Evolutionary conservation across 129 eudicot species (phyloP).

Genomic region (Arctium lappa): DNA sequence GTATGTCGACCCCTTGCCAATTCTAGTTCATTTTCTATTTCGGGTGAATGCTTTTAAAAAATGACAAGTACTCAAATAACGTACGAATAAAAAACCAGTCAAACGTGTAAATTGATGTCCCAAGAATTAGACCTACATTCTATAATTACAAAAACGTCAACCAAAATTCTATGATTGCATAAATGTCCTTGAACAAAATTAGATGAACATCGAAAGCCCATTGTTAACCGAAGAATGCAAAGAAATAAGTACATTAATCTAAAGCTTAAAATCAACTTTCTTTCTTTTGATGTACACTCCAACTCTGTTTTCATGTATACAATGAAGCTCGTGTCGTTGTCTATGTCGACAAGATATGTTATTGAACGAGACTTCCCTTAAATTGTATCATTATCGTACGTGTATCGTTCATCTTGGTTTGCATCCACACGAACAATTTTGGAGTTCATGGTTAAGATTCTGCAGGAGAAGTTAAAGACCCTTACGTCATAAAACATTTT

Average conservation of each 20-base stretch:
- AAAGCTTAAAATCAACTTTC: neutral
- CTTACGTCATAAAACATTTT: neutral
- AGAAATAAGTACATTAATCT: neutral
- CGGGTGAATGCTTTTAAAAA: neutral
- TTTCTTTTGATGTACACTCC: slow-evolving; percentile 15
- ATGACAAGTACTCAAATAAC: neutral
- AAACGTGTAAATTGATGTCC: neutral
- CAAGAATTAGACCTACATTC: neutral
- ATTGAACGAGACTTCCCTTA: slow-evolving; percentile 2
- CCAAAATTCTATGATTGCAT: slow-evolving; percentile 19
- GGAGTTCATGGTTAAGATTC: slow-evolving; percentile 58
- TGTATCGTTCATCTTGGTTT: slow-evolving; percentile 26
- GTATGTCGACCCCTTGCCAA: neutral
- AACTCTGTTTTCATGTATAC: neutral
- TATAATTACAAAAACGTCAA: slow-evolving; percentile 10
- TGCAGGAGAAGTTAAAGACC: slow-evolving; percentile 15
- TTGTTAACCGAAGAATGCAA: neutral
- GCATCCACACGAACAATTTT: slow-evolving; percentile 75
- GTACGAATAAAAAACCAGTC: neutral
- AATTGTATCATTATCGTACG: neutral
- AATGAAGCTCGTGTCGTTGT: slow-evolving; percentile 2
- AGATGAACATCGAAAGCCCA: neutral
- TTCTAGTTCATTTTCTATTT: neutral
- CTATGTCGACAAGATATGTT: neutral
- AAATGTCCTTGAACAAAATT: slow-evolving; percentile 9